Evolutionary conservation across 192 early-diverging fungal genomes (phyloP).

Genomic region (Coemansia sp.): DNA sequence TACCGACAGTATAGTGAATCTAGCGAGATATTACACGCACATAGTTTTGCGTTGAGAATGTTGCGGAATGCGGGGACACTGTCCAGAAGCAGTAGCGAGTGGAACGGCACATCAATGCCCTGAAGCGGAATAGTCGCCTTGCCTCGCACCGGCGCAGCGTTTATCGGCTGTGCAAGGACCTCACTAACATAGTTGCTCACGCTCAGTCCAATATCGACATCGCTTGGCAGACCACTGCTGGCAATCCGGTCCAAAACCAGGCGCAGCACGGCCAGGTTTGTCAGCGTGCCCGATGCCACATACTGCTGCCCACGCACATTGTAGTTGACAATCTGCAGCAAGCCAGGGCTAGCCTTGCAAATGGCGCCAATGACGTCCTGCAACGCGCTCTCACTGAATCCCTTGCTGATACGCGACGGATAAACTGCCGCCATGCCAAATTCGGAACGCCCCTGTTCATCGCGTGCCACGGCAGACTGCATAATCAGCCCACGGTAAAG

Average conservation of each 20-base stretch:
- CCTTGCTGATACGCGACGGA: slow-evolving; percentile 74
- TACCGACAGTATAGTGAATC: slow-evolving; percentile 71
- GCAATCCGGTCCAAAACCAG: slow-evolving; percentile 63
- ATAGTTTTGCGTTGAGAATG: slow-evolving; percentile 71
- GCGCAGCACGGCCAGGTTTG: slow-evolving; percentile 78
- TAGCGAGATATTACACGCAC: slow-evolving; percentile 65
- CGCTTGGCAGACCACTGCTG: not conserved
- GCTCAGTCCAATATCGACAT: not conserved
- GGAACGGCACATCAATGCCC: slow-evolving; percentile 95
- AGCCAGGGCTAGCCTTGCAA: slow-evolving; percentile 59
- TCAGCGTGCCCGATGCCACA: slow-evolving; percentile 82
- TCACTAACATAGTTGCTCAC: slow-evolving; percentile 60
- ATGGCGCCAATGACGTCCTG: slow-evolving; percentile 64
- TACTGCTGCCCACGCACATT: slow-evolving; percentile 96
- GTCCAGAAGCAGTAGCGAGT: slow-evolving; percentile 73
- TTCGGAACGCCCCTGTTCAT: slow-evolving; percentile 73
- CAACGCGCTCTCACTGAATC: slow-evolving; percentile 72
- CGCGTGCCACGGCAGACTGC: slow-evolving; percentile 88
- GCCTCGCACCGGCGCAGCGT: slow-evolving; percentile 70
- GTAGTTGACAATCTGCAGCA: slow-evolving; percentile 94
- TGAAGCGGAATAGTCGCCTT: slow-evolving; percentile 82
- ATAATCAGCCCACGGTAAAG: slow-evolving; percentile 97
- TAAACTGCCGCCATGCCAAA: slow-evolving; percentile 95
- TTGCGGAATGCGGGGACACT: slow-evolving; percentile 84
- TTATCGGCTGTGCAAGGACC: slow-evolving; percentile 63